Percentiles rank a stretch among this genome's conserved stretches.
Conservation (phyloP, 345 rosid species). For the Ricinus communis region DNA sequence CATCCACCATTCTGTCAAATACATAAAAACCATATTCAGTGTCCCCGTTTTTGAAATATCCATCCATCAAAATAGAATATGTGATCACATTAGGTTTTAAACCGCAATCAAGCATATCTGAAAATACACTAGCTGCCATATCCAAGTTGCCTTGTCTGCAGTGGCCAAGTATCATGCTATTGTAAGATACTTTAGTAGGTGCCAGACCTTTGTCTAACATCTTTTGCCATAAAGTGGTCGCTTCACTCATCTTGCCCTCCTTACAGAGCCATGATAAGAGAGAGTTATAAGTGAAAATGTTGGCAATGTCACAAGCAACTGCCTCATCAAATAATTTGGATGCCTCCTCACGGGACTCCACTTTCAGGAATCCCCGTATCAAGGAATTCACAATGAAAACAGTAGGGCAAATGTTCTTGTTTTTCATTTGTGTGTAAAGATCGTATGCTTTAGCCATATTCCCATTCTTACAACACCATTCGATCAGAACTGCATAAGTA, state of each 20-base stretch:
- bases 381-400: slow-evolving; percentile 50
- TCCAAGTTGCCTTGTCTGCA: slow-evolving; percentile 50
- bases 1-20: slow-evolving; percentile 50
- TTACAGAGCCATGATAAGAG: slow-evolving; percentile 53
- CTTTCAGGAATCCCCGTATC: slow-evolving; percentile 54
- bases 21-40: slow-evolving; percentile 44
- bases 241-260: slow-evolving; percentile 54
- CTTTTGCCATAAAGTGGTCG: slow-evolving; percentile 50
- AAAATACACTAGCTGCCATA: slow-evolving; percentile 40
- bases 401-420: slow-evolving; percentile 43
- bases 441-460: slow-evolving; percentile 57
- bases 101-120: slow-evolving; percentile 51
- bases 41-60: slow-evolving; percentile 56
- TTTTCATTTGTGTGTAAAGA: slow-evolving; percentile 61
- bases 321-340: slow-evolving; percentile 55
- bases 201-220: slow-evolving; percentile 48
- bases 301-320: slow-evolving; percentile 48
- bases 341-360: slow-evolving; percentile 43
- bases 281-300: slow-evolving; percentile 51
- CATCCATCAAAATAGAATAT: slow-evolving; percentile 61
- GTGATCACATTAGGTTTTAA: slow-evolving; percentile 58
- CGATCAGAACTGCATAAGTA: slow-evolving; percentile 65
- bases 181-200: slow-evolving; percentile 59
- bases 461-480: slow-evolving; percentile 55
- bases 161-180: slow-evolving; percentile 56